These are phyloP conservation scores for Aphanomyces euteiches DNA, from an alignment of 352 stramenopile genomes.

Conservation along the genomic window DNA sequence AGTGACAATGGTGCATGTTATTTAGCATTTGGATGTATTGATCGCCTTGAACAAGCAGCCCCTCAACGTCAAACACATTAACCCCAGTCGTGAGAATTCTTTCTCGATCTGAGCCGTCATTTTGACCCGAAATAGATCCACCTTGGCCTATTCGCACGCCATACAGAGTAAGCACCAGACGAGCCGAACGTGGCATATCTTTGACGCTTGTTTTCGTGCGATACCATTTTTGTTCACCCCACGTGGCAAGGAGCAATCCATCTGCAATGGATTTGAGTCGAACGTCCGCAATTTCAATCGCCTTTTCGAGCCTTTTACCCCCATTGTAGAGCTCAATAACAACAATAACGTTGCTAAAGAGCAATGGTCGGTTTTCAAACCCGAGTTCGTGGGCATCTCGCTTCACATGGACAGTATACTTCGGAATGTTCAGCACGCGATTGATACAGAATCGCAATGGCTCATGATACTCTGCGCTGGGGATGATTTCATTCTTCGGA, in stretches of 20 bases:
- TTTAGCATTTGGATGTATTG: conserved; percentile 79
- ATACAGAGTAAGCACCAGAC: conserved; percentile 64
- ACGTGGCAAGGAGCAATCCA: conserved; percentile 59
- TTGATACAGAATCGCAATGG: conserved; percentile 65
- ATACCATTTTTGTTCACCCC: conserved; percentile 68
- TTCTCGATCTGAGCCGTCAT: conserved; percentile 47
- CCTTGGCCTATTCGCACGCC: conserved; percentile 48
- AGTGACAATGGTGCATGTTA: conserved; percentile 64
- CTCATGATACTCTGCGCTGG: conserved; percentile 42
- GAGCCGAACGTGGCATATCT: conserved; percentile 69
- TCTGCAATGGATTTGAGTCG: conserved; percentile 67
- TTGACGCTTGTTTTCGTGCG: conserved; percentile 70
- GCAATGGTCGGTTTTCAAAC: conserved; percentile 46
- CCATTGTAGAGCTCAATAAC: conserved; percentile 74
- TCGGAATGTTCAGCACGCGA: conserved; percentile 77
- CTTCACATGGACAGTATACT: conserved; percentile 53
- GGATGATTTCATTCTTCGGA: background rate
- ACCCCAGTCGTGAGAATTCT: conserved; percentile 73
- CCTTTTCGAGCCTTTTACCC: conserved; percentile 59
- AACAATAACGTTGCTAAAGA: conserved; percentile 63
- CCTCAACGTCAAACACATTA: conserved; percentile 80
- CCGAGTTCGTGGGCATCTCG: conserved; percentile 63
- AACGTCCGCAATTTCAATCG: conserved; percentile 66
- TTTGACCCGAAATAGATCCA: conserved; percentile 28
- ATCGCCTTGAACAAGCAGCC: conserved; percentile 51